A percentile compares a stretch with the other conserved stretches of the same genome.
These are phyloP conservation scores for Fomitiporia mediterranea DNA, from an alignment of 1,284 basidiomycete genomes.

Conservation along the genomic window DNA sequence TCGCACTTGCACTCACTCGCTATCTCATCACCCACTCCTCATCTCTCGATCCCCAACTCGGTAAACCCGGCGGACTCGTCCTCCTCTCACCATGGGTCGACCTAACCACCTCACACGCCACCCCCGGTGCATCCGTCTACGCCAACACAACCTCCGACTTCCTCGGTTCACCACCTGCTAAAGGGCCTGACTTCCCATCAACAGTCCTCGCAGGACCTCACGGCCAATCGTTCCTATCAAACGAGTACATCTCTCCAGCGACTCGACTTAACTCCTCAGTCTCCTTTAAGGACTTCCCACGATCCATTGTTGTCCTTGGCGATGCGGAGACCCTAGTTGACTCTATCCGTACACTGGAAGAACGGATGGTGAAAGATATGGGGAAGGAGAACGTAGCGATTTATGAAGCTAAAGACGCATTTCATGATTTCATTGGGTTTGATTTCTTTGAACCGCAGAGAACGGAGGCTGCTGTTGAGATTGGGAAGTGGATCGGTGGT, in stretches of 20 bases:
- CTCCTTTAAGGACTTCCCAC: constrained; percentile 49
- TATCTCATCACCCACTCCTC: constrained; percentile 27
- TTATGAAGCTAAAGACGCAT: constrained; percentile 22
- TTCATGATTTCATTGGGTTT: constrained; percentile 23
- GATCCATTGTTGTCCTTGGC: constrained; percentile 50
- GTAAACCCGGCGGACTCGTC: constrained; percentile 46
- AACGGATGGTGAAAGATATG: constrained; percentile 35
- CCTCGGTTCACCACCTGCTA: background rate
- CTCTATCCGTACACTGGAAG: constrained; percentile 39
- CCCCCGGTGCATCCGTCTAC: constrained; percentile 30
- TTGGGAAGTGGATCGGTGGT: constrained; percentile 5
- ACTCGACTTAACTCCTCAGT: constrained; percentile 33
- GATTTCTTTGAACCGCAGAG: constrained; percentile 13
- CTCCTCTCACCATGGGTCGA: constrained; percentile 59
- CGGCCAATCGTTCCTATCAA: constrained; percentile 34
- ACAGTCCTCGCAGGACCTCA: constrained; percentile 27
- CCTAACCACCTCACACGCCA: constrained; percentile 35
- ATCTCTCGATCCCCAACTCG: constrained; percentile 32
- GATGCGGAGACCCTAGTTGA: constrained; percentile 50
- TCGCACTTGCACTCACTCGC: constrained; percentile 39
- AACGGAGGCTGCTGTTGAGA: constrained; percentile 5
- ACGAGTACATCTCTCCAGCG: constrained; percentile 56
- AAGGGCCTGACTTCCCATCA: background rate
- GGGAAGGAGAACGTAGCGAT: constrained; percentile 17
- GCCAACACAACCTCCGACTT: constrained; percentile 18